phyloP scores from a whole-genome alignment of 805 yeast genomes.

The Yamadazyma takamatsuzukensis region DNA sequence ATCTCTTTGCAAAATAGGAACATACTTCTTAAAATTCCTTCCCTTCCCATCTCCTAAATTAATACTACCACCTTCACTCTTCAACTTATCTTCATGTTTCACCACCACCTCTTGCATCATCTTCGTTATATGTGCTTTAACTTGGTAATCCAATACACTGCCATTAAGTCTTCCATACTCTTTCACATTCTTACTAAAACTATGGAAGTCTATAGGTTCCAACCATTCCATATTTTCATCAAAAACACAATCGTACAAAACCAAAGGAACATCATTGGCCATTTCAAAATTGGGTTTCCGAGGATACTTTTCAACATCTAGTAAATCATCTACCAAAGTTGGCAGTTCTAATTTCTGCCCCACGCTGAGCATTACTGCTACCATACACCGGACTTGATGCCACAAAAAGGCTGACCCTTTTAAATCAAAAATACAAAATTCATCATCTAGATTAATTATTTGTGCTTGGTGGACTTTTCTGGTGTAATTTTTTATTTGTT shows the following conservation, averaged over 20 bases:
- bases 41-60: constrained; percentile 82
- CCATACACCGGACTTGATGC: constrained; percentile 98
- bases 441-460: constrained; percentile 40
- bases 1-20: constrained; percentile 54
- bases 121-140: constrained; percentile 52
- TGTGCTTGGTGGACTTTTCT: constrained; percentile 57
- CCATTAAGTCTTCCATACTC: constrained; percentile 46
- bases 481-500: constrained; percentile 78
- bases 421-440: constrained; percentile 67
- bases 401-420: constrained; percentile 89
- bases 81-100: constrained; percentile 15
- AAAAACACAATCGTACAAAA: constrained; percentile 80
- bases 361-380: constrained; percentile 73
- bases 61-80: constrained; percentile 27
- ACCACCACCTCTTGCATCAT: constrained; percentile 42
- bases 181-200: constrained; percentile 32
- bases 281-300: constrained; percentile 77
- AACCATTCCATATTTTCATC: constrained; percentile 64
- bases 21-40: constrained; percentile 51
- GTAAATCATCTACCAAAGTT: constrained; percentile 49
- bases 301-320: constrained; percentile 56
- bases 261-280: constrained; percentile 87
- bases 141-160: constrained; percentile 50
- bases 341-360: constrained; percentile 77
- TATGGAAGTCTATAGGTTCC: constrained; percentile 25